Evolutionary conservation across 164 flowering plant genomes (phyloP), one percentile per base, ranked within the genome.

Genomic region (Hamamelis virginiana): DNA sequence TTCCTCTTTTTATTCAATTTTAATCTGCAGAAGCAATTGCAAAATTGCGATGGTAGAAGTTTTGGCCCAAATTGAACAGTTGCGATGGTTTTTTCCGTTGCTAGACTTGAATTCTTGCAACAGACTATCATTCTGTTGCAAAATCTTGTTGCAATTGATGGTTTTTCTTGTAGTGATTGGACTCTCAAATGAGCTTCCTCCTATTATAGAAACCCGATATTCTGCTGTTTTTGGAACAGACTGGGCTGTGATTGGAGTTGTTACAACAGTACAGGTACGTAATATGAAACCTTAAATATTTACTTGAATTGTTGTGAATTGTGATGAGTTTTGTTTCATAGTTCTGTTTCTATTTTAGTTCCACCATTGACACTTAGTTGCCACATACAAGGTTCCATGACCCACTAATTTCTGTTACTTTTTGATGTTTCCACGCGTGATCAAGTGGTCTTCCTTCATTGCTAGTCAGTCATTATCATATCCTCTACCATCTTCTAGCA

Each of bases 381-480:
- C n/a, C n/a, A n/a, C n/a, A n/a, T 33, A 33, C 41, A 33, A 33
- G 41, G 41, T 6, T n/a, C n/a, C n/a, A 16, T 55, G 57, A 52
- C 23, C 57, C 57, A n/a, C 57, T 52, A 52, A 21, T 52, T n/a
- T n/a, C 57, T n/a, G 23, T 9, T 52, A 16, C 45, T 1, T 41
- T 38, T 61, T 44, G 13, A 13, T 41, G 15, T 61, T 61, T 43
- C 25, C 14, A 61, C 47, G 15, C 21, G 16, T 61, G 26, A 61
- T 38, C 25, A 38, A 33, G n/a, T 43, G 5, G 22, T 61, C 64
- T 18, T 61, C 25, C 48, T 61, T 3, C 12, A 19, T n/a, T 8
- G 23, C 23, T 16, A 61, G 66, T 47, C 66, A 15, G 9, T 66
- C 57, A 58, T 62, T 43, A 62, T 62, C 56, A 27, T 25, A 12